These are phyloP conservation scores for Dothidotthia symphoricarpi DNA, from an alignment of 2,329 filamentous ascomycete genomes.

Conservation along the genomic window DNA sequence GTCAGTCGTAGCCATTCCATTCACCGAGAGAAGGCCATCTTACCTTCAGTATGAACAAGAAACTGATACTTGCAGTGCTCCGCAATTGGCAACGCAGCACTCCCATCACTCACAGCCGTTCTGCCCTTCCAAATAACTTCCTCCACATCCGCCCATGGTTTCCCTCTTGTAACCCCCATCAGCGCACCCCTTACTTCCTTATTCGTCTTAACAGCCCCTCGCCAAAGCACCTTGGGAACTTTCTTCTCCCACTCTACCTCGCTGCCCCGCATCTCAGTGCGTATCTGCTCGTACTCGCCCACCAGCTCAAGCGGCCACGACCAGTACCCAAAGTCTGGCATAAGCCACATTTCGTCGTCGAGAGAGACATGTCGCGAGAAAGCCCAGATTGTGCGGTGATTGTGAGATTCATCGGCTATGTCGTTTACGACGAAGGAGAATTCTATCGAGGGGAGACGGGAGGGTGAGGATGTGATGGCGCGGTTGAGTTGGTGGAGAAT, in stretches of 20 bases:
- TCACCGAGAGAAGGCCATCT: constrained; percentile 24
- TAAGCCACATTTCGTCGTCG: too few species aligned
- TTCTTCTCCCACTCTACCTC: constrained; percentile 16
- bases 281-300: constrained; percentile 16
- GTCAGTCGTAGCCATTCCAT: too few species aligned
- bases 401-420: too few species aligned
- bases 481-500: too few species aligned
- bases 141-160: constrained; percentile 17
- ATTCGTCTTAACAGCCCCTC: constrained; percentile 33
- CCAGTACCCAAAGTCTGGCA: too few species aligned
- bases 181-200: constrained; percentile 11
- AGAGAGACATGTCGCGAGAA: too few species aligned
- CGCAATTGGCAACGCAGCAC: constrained; percentile 14
- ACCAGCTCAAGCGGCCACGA: constrained; percentile 15
- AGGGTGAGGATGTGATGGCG: too few species aligned
- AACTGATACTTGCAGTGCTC: constrained; percentile 37
- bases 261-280: constrained; percentile 8
- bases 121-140: constrained; percentile 16
- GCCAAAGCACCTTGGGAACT: constrained; percentile 26
- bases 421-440: too few species aligned
- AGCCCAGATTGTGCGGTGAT: too few species aligned
- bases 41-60: constrained; percentile 51
- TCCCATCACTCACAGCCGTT: constrained; percentile 6
- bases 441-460: too few species aligned
- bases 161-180: constrained; percentile 10